These are phyloP conservation scores for Monilinia fructicola DNA, from an alignment of 2,329 filamentous ascomycete species.

Conservation along the genomic window DNA sequence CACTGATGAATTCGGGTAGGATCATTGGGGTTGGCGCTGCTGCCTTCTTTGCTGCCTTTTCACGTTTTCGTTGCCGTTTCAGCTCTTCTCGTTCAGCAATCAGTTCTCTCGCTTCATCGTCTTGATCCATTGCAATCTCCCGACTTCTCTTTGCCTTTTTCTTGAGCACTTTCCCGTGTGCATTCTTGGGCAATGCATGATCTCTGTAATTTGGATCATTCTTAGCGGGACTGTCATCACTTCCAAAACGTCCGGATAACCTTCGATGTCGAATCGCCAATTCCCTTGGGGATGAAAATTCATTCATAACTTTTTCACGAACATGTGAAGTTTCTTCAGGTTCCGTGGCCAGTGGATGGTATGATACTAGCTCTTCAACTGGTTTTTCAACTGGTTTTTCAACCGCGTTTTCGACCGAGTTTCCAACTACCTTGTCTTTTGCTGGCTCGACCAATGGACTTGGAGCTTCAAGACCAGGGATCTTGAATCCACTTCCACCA, in stretches of 20 bases:
- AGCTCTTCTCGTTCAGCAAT: slow-evolving; percentile 44
- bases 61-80: slow-evolving; percentile 45
- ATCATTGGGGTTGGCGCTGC: slow-evolving; percentile 61
- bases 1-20: slow-evolving; percentile 87
- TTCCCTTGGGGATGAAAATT: not conserved
- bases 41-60: slow-evolving; percentile 45
- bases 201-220: slow-evolving; percentile 15
- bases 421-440: not conserved
- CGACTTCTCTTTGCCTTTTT: slow-evolving; percentile 38
- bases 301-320: not conserved
- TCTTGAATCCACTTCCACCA: slow-evolving; percentile 6
- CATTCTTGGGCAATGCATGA: slow-evolving; percentile 22
- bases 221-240: slow-evolving; percentile 5
- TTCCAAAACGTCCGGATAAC: slow-evolving; percentile 20
- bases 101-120: slow-evolving; percentile 38
- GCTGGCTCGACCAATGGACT: not conserved
- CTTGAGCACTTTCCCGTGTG: slow-evolving; percentile 34
- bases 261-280: slow-evolving; percentile 3
- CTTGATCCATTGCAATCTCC: slow-evolving; percentile 31
- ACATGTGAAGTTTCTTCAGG: not conserved
- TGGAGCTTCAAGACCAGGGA: not conserved
- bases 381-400: not conserved
- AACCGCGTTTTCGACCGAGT: not conserved
- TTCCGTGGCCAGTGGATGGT: not conserved
- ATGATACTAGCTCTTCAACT: no score